Evolutionary conservation across 495 filamentous ascomycete genomes (phyloP), one percentile per base, ranked within the genome.

Genomic region (Penicillium canescens): DNA sequence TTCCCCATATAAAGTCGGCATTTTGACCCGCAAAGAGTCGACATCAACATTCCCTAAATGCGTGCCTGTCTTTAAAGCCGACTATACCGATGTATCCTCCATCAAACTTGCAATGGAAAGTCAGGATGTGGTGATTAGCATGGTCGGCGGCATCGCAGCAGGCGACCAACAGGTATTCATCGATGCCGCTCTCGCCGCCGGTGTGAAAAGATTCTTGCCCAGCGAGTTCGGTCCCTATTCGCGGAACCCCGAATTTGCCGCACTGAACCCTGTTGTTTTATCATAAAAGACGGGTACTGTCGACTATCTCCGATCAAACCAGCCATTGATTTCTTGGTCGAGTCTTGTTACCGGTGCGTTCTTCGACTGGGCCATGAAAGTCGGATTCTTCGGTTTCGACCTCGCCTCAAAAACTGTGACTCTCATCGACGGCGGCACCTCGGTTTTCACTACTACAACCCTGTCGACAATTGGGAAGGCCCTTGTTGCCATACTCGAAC

Each of bases 81-180:
- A 20, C 24, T 59, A 54, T 39, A 57, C 34, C 31, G 39, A 60
- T 31, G 18, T 18, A 18, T 47, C 55, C 12, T 43, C 57, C 45
- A 50, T 68, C 6, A 55, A 55, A 24, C 24, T 61, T 2, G 82
- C 78, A 4, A 66, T 88, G 26, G 36, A 57, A 1, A 78, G 74
- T 18, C 78, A 84, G 45, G 85, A 87, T 56, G 80, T 82, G 1
- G 74, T 85, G 2, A 73, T 88, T 31, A 84, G 78, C 20, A 62
- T 76, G 9, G 59, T 86, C 16, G 74, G 69, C 24, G 62, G 63
- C 3, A 24, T 46, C 0, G 75, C 61, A 3, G 33, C 80, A 38
- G 42, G 33, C 6, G 57, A 52, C 0, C 82, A 86, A 56, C 65
- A 54, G 10, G 42, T 51, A 1, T 68, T 84, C 24, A 73, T 87